phyloP scores from a whole-genome alignment of 208 protist species.

The Strigomonas galati region DNA sequence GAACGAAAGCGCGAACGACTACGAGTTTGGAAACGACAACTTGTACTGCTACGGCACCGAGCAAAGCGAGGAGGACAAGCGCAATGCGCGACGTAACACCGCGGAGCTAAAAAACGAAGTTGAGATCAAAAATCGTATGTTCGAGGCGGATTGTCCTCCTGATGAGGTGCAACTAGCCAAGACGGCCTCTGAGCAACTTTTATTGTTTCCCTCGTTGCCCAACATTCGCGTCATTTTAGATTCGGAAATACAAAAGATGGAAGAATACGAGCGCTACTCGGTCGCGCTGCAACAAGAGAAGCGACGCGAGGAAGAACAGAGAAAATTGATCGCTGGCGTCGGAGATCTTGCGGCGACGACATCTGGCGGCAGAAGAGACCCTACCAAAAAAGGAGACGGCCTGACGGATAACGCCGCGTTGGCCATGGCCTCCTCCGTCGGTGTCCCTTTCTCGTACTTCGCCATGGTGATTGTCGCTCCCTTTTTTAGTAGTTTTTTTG shows the following conservation, averaged over 20 bases:
- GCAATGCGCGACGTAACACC: not conserved
- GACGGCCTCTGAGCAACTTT: not conserved
- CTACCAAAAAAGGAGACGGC: constrained; percentile 8
- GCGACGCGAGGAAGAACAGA: not conserved
- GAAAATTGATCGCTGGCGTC: no score
- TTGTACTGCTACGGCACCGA: no score
- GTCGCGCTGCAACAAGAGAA: constrained; percentile 9
- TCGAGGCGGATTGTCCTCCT: not conserved
- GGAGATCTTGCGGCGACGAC: not conserved
- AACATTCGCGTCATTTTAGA: constrained; percentile 12
- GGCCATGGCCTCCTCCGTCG: constrained; percentile 19
- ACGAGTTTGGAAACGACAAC: not conserved
- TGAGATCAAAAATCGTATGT: not conserved
- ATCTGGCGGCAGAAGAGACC: not conserved
- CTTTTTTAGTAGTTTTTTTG: constrained; percentile 44
- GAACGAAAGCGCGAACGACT: not conserved
- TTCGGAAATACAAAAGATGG: constrained; percentile 18
- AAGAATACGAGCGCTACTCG: constrained; percentile 19
- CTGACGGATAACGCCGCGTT: not conserved
- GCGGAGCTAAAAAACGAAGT: not conserved
- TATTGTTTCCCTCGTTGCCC: not conserved
- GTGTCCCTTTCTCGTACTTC: constrained; percentile 53
- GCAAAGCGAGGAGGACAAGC: not conserved
- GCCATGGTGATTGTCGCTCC: constrained; percentile 47
- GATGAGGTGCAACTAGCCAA: not conserved